Percentiles rank a stretch among this genome's conserved stretches.
phyloP scores from a whole-genome alignment of 805 yeast species.

The Teunomyces stri region DNA sequence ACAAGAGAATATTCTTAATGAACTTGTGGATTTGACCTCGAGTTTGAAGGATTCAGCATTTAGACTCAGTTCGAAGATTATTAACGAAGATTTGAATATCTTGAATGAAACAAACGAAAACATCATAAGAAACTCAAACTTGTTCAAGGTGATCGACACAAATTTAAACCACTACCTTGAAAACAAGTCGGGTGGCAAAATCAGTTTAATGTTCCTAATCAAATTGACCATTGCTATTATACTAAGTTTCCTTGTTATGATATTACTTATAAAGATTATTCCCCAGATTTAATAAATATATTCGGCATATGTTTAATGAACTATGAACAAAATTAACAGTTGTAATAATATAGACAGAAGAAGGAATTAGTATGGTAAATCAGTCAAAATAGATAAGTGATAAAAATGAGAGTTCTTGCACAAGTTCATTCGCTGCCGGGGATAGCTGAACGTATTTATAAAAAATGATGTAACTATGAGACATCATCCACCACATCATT shows the following conservation, averaged over 20 bases:
- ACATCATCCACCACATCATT: neutral
- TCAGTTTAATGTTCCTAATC: slow-evolving; percentile 36
- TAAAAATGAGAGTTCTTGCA: neutral
- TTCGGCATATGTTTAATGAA: slow-evolving; percentile 2
- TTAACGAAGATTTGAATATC: slow-evolving; percentile 32
- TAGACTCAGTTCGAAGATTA: slow-evolving; percentile 33
- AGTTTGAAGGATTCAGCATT: slow-evolving; percentile 48
- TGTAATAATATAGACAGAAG: slow-evolving; percentile 2
- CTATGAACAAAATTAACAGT: slow-evolving; percentile 1
- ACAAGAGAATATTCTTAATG: slow-evolving; percentile 50
- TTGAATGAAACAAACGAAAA: slow-evolving; percentile 35
- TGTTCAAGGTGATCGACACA: slow-evolving; percentile 31
- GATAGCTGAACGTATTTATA: neutral
- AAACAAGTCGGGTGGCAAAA: slow-evolving; percentile 41
- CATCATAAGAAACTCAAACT: slow-evolving; percentile 27
- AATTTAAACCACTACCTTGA: slow-evolving; percentile 37
- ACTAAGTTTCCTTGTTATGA: slow-evolving; percentile 28
- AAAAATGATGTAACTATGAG: too few species aligned
- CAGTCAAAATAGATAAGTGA: neutral
- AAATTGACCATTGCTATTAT: slow-evolving; percentile 28
- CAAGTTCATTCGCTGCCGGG: neutral
- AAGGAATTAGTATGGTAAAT: neutral
- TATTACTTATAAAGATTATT: slow-evolving; percentile 32
- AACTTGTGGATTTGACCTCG: slow-evolving; percentile 47
- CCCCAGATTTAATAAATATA: slow-evolving; percentile 20